Evolutionary conservation across 129 eudicot genomes (phyloP).

Genomic region (Pulicaria dysenterica): DNA sequence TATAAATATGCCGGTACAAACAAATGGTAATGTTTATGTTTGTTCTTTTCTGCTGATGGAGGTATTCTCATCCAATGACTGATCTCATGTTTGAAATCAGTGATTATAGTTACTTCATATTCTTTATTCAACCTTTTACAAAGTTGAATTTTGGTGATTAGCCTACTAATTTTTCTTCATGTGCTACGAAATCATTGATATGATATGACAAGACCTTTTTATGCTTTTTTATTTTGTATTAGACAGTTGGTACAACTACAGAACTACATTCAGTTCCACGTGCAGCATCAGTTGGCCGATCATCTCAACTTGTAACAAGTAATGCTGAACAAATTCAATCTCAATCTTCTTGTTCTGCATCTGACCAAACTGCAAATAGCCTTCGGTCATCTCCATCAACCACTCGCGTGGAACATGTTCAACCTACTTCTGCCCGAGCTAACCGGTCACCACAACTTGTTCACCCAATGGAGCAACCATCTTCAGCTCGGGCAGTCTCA

Average conservation of each 20-base stretch:
- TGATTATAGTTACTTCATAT: not conserved
- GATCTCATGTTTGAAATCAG: not conserved
- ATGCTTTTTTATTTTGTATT: conserved; percentile 24
- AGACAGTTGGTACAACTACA: conserved; percentile 62
- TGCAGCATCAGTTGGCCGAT: conserved; percentile 33
- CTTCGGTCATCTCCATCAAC: conserved; percentile 42
- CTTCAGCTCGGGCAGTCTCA: conserved; percentile 52
- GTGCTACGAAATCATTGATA: not conserved
- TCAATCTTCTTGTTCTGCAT: conserved; percentile 27
- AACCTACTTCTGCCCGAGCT: conserved; percentile 55
- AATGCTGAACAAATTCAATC: conserved; percentile 42
- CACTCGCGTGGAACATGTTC: conserved; percentile 42
- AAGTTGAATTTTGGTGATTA: not conserved
- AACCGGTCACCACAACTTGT: conserved; percentile 36
- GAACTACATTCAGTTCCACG: conserved; percentile 48
- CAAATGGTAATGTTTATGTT: not conserved
- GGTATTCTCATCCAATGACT: not conserved
- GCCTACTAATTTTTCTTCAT: not conserved
- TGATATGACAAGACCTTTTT: conserved; percentile 22
- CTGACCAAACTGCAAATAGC: conserved; percentile 34
- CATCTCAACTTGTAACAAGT: conserved; percentile 37
- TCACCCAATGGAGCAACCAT: conserved; percentile 55
- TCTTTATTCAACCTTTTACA: no score
- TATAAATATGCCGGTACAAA: no score
- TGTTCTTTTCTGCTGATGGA: not conserved